Percentiles rank a stretch among this genome's conserved stretches.
phyloP scores from a whole-genome alignment of 2,329 filamentous ascomycete genomes.

The Rhexocercosporidium sp. region DNA sequence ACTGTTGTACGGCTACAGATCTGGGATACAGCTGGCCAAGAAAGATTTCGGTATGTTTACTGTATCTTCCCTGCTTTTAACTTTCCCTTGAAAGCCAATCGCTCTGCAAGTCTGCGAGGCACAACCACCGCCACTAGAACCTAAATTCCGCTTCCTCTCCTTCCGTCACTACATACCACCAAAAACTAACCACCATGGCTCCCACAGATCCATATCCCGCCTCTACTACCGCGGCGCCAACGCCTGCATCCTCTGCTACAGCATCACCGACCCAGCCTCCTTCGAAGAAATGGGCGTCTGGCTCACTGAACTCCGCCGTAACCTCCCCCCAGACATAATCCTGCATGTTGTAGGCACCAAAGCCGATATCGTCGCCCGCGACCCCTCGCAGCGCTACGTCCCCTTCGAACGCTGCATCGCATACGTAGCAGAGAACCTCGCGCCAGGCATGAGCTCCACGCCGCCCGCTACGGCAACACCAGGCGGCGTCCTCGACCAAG shows the following conservation, averaged over 20 bases:
- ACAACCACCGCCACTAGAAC: background rate
- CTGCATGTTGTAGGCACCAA: slow-evolving; percentile 96
- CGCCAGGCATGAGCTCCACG: slow-evolving; percentile 70
- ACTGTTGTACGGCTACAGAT: slow-evolving; percentile 91
- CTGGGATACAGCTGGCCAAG: slow-evolving; percentile 96
- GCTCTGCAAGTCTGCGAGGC: background rate
- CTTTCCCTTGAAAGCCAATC: slow-evolving; percentile 1
- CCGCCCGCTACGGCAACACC: slow-evolving; percentile 67
- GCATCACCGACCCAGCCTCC: slow-evolving; percentile 84
- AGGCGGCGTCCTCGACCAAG: slow-evolving; percentile 21
- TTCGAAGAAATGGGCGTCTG: slow-evolving; percentile 93
- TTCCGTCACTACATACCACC: background rate
- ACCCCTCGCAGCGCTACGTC: slow-evolving; percentile 79
- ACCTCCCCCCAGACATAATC: slow-evolving; percentile 74
- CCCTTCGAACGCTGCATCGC: slow-evolving; percentile 95
- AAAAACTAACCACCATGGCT: slow-evolving; percentile 11
- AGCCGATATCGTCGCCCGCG: slow-evolving; percentile 85
- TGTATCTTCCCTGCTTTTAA: background rate
- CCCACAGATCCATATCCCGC: slow-evolving; percentile 75
- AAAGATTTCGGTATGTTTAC: slow-evolving; percentile 75
- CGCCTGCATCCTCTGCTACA: slow-evolving; percentile 92
- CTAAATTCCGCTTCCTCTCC: background rate
- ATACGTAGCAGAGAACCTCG: slow-evolving; percentile 91
- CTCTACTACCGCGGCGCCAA: slow-evolving; percentile 97
- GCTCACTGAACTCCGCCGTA: slow-evolving; percentile 83